phyloP scores from a whole-genome alignment of 306 rosid species.

The Cucumis melo region DNA sequence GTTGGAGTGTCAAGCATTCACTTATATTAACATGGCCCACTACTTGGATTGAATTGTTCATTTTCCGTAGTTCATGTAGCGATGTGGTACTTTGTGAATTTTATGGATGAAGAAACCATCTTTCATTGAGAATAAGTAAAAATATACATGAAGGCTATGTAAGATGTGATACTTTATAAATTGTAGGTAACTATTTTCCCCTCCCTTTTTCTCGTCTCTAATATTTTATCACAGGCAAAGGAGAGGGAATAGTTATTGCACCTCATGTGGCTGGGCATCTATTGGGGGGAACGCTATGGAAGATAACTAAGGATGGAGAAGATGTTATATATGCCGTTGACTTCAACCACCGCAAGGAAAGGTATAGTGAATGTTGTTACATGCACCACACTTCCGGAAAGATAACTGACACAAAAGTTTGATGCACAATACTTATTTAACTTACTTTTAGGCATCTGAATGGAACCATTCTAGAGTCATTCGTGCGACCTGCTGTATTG shows the following conservation, averaged over 20 bases:
- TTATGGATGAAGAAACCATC: neutral
- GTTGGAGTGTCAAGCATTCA: neutral
- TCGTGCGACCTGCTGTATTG: conserved; percentile 87
- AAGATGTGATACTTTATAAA: neutral
- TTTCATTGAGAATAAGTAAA: neutral
- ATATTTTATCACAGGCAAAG: conserved; percentile 44
- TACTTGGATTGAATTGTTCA: neutral
- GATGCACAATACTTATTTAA: neutral
- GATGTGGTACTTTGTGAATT: neutral
- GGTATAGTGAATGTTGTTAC: conserved; percentile 22
- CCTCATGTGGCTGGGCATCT: conserved; percentile 96
- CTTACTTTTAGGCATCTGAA: conserved; percentile 76
- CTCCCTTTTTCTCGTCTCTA: conserved; percentile 1
- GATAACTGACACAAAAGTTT: neutral
- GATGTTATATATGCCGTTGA: conserved; percentile 96
- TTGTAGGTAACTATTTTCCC: too few species aligned
- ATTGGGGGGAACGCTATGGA: conserved; percentile 92
- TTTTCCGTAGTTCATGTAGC: neutral
- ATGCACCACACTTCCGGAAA: neutral
- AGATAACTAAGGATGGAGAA: conserved; percentile 93
- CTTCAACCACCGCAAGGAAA: conserved; percentile 86
- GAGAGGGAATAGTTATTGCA: conserved; percentile 91
- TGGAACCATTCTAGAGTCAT: conserved; percentile 74
- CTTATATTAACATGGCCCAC: neutral
- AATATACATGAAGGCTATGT: neutral